Percentiles rank a stretch among this genome's conserved stretches.
Evolutionary conservation across 75 land plant genomes (phyloP).

Genomic region (Pseudotsuga menziesii): DNA sequence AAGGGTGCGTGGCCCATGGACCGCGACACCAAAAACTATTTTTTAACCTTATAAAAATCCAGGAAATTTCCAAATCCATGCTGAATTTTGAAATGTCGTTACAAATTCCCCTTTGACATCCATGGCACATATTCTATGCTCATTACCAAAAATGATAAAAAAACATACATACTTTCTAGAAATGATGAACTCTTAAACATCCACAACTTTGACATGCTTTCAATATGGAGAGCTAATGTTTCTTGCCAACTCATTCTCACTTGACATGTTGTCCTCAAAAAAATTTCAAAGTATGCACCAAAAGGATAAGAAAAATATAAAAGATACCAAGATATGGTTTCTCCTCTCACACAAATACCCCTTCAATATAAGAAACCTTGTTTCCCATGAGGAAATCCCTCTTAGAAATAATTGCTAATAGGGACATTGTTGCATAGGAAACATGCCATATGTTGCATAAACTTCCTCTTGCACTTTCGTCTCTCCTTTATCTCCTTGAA

Average conservation of each 20-base stretch:
- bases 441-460: not conserved
- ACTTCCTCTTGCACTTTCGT: not conserved
- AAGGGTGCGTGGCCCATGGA: too few species aligned
- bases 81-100: not conserved
- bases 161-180: not conserved
- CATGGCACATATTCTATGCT: not conserved
- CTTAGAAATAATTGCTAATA: too few species aligned
- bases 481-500: not conserved
- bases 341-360: fast-evolving
- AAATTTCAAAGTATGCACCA: not conserved
- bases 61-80: too few species aligned
- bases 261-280: not conserved
- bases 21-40: too few species aligned
- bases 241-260: not conserved
- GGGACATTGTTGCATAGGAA: not conserved
- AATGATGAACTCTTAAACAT: not conserved
- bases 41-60: too few species aligned
- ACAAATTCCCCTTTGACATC: not conserved
- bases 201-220: not conserved
- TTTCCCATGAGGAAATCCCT: too few species aligned
- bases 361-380: fast-evolving
- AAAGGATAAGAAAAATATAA: not conserved
- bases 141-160: not conserved
- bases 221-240: not conserved
- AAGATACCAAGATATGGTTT: not conserved